Percentiles rank a stretch among this genome's conserved stretches.
Evolutionary conservation across 2,329 filamentous ascomycete species (phyloP).

Genomic region (Fusarium sp.): DNA sequence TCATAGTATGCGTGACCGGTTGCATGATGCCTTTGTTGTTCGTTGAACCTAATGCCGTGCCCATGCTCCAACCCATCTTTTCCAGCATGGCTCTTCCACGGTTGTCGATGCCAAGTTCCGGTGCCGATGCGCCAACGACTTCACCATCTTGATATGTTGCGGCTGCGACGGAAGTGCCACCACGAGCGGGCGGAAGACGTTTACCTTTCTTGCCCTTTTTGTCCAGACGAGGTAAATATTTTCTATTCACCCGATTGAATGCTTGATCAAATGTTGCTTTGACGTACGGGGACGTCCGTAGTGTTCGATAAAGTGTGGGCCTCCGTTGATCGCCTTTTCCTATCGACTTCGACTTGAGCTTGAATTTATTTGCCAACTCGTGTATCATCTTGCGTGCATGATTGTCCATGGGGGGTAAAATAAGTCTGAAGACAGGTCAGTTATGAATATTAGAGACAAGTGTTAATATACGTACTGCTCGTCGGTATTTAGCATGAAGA

Average conservation of each 20-base stretch:
- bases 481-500: slow-evolving; percentile 74
- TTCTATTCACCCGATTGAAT: slow-evolving; percentile 55
- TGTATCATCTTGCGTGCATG: slow-evolving; percentile 82
- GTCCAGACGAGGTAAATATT: slow-evolving; percentile 69
- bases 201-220: slow-evolving; percentile 53
- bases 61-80: slow-evolving; percentile 96
- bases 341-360: slow-evolving; percentile 85
- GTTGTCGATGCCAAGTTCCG: slow-evolving; percentile 85
- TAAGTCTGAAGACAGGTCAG: slow-evolving; percentile 63
- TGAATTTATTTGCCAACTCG: slow-evolving; percentile 79
- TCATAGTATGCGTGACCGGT: slow-evolving; percentile 88
- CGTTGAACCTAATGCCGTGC: slow-evolving; percentile 82
- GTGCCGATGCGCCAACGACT: slow-evolving; percentile 85
- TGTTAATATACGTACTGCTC: slow-evolving; percentile 66
- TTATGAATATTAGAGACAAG: slow-evolving; percentile 4
- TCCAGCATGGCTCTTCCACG: slow-evolving; percentile 88
- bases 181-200: slow-evolving; percentile 44
- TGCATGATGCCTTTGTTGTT: slow-evolving; percentile 91
- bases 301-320: slow-evolving; percentile 81
- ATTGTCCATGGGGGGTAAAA: slow-evolving; percentile 87
- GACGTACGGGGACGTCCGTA: slow-evolving; percentile 71
- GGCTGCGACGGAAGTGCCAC: slow-evolving; percentile 37
- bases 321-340: slow-evolving; percentile 80
- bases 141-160: slow-evolving; percentile 82
- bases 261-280: slow-evolving; percentile 65